Base-by-base conservation (phyloP, 2,329 filamentous ascomycete genomes). In the Colletotrichum viniferum region DNA sequence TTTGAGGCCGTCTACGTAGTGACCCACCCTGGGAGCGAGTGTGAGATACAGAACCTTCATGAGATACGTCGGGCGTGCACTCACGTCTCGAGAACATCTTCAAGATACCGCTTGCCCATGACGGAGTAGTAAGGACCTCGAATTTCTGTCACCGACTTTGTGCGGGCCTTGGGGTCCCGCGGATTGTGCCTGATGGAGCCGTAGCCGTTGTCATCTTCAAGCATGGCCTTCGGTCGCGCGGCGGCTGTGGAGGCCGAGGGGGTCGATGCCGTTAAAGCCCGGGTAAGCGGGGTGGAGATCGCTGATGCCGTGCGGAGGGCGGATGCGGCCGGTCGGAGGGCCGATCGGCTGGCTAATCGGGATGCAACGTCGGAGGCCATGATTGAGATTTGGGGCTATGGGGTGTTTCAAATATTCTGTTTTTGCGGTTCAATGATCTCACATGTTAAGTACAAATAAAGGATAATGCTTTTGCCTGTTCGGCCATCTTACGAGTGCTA, bases 81-180 rank as follows among this genome's bases (percentile, higher is more conserved):
- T 82, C 79, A 87, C 85, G 89, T 90, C 76, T 90, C 88, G 3
- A 90, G 82, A 4, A 90, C 84, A 82, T 90, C 89, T 24, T 85
- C 81, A 2, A 91, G 81, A 72, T 90, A 89, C 52, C 86, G 82
- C 76, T 87, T 88, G 2, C 88, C 88, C 86, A 90, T 90, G 5
- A 84, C 88, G 0, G 87, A 87, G 79, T 90, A 91, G 79, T 90
- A 90, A 8, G 88, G 89, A 0, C 89, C 89, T 36, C 88, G 84
- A 71, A 90, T 91, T 80, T 91, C 89, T 1, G 89, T 90, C 7
- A 90, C 88, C 6, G 86, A 87, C 48, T 82, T 85, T 7, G 79
- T 84, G 32, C 89, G 83, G 4, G 88, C 89, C 79, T 91, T 90
- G 6, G 82, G 80, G 1, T 87, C 85, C 16, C 85, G 80, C 0